Evolutionary conservation across 2,329 filamentous ascomycete genomes (phyloP).

Genomic region (Phoma sp.): DNA sequence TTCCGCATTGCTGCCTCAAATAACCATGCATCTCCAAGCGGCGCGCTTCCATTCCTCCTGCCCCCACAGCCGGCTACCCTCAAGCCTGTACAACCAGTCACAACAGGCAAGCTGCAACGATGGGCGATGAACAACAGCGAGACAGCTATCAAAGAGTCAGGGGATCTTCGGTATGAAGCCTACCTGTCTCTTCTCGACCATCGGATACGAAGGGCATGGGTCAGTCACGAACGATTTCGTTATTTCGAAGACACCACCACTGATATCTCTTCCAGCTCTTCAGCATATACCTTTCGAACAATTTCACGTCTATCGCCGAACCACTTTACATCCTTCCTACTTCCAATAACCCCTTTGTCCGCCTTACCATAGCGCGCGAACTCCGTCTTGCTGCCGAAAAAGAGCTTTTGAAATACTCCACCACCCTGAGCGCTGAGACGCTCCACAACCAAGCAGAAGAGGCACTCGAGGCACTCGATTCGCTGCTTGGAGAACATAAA

Average conservation of each 20-base stretch:
- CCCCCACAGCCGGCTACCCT: slow-evolving; percentile 50
- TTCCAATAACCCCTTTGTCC: slow-evolving; percentile 67
- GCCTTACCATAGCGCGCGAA: slow-evolving; percentile 66
- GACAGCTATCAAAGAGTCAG: slow-evolving; percentile 50
- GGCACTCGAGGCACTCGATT: slow-evolving; percentile 67
- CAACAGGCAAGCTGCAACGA: slow-evolving; percentile 70
- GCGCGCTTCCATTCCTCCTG: slow-evolving; percentile 85
- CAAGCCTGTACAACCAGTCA: slow-evolving; percentile 54
- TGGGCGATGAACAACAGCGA: slow-evolving; percentile 63
- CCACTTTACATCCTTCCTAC: slow-evolving; percentile 73
- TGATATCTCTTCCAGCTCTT: slow-evolving; percentile 63
- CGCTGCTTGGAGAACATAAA: slow-evolving; percentile 60
- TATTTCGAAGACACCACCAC: not conserved
- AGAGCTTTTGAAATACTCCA: slow-evolving; percentile 71
- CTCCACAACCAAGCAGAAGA: slow-evolving; percentile 66
- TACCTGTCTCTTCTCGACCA: slow-evolving; percentile 80
- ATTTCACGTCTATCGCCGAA: slow-evolving; percentile 69
- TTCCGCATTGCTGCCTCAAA: slow-evolving; percentile 74
- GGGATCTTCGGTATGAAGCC: slow-evolving; percentile 68
- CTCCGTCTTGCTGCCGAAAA: slow-evolving; percentile 74
- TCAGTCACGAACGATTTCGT: slow-evolving; percentile 42
- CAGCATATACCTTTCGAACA: slow-evolving; percentile 78
- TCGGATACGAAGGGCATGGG: slow-evolving; percentile 84
- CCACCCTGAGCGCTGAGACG: slow-evolving; percentile 62
- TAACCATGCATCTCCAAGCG: slow-evolving; percentile 91